Conservation (phyloP, 345 rosid species). For the Physaria fendleri region DNA sequence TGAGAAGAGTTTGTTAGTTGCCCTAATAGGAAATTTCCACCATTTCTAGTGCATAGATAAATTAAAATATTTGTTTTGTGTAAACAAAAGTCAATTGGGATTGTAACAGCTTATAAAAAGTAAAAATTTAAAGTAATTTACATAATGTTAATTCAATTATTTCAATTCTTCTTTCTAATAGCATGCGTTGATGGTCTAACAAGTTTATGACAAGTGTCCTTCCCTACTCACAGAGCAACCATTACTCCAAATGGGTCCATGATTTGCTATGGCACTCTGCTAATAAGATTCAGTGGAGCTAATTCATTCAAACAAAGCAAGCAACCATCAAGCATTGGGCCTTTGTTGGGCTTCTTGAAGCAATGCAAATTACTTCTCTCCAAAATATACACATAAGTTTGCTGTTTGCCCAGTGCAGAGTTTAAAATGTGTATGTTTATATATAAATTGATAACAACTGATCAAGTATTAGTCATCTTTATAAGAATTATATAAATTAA, state of each 20-base stretch:
- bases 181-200: neutral
- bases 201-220: slow-evolving; percentile 15
- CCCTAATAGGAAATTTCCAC: slow-evolving; percentile 33
- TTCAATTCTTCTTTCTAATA: neutral
- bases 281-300: neutral
- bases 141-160: slow-evolving; percentile 8
- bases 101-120: slow-evolving; percentile 16
- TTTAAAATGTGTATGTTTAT: neutral
- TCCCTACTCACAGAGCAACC: neutral
- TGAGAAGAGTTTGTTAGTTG: slow-evolving; percentile 17
- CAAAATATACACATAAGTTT: too few relatives aligned
- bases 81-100: slow-evolving; percentile 1
- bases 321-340: neutral
- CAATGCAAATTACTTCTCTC: too few relatives aligned
- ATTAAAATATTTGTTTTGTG: neutral
- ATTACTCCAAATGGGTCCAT: neutral
- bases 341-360: slow-evolving; percentile 16
- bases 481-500: too few relatives aligned
- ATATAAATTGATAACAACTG: neutral
- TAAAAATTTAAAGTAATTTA: neutral
- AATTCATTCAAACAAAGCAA: neutral
- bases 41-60: slow-evolving; percentile 5
- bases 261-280: neutral
- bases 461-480: neutral
- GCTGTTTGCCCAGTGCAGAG: too few relatives aligned